These are phyloP conservation scores for Climacium dendroides DNA, from an alignment of 225 moss, liverwort and hornwort species.

Conservation along the genomic window DNA sequence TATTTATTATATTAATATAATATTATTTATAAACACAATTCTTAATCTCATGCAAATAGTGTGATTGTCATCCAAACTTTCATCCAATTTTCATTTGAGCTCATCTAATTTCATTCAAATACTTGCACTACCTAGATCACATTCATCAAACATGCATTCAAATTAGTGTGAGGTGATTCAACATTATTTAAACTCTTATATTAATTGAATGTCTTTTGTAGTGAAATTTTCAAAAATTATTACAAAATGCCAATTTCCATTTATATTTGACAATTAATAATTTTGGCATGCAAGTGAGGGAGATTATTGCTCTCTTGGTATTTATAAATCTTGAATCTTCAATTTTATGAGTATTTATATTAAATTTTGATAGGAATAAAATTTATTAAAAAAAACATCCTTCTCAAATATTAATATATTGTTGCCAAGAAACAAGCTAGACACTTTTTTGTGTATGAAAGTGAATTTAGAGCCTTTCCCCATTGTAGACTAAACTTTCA, in stretches of 20 bases:
- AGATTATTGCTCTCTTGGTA: not conserved
- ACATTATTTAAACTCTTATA: not conserved
- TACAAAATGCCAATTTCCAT: not conserved
- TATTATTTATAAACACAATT: rapidly evolving
- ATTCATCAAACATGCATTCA: not conserved
- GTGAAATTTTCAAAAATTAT: not conserved
- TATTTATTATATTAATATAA: not conserved
- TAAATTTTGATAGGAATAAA: too few species aligned
- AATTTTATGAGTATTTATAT: not conserved
- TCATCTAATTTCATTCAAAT: not conserved
- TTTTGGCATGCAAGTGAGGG: not conserved
- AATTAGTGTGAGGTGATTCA: not conserved
- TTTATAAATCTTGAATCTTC: not conserved
- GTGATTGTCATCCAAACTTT: not conserved
- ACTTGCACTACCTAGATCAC: not conserved
- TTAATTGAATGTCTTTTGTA: not conserved
- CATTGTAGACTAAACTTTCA: too few species aligned
- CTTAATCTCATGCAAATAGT: too few species aligned
- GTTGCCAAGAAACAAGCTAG: rapidly evolving
- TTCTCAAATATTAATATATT: not conserved
- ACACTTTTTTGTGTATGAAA: too few species aligned
- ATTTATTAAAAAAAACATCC: too few species aligned
- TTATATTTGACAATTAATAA: too few species aligned
- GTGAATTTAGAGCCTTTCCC: too few species aligned
- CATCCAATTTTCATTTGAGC: not conserved